Evolutionary conservation across 345 rosid genomes (phyloP), one percentile per base, ranked within the genome.

Genomic region (Camelina sativa): DNA sequence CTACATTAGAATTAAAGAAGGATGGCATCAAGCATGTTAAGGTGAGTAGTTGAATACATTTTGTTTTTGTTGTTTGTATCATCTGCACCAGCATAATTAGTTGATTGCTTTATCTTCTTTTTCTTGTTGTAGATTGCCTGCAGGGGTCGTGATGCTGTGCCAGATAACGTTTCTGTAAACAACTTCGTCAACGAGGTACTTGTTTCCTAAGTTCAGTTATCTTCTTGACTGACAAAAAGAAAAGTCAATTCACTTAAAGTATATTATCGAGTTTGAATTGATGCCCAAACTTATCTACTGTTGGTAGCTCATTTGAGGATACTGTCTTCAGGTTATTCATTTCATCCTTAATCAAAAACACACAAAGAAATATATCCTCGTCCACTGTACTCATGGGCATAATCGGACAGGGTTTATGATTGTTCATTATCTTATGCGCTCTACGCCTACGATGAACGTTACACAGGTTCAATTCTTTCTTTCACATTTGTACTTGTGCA

Each of bases 381-480:
- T 95, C 73, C 99, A 92, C 75, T 95, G 99, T 82, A 95, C 99
- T 0, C 97, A 95, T 76, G 99, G 99, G 30, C 97, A 90, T 83
- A 95, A 95, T 70, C 97, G 99, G 19, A 95, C 99, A 11, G 99
- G 99, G 55, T 95, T 83, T 76, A 95, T 95, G 99, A 89, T 92
- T 23, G 85, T 89, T 64, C 96, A 95, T 74, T 90, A 86, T 82
- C 89, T 95, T 68, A 87, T 95, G 97, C 95, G 99, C 28, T 80
- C 97, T 25, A 62, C 20, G 11, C 69, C 90, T 8, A 85, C 84
- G 34, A 85, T 89, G 80, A 85, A 87, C 46, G 99, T 95, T 63
- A 79, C 91, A 13, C 87, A 85, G 94, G 98, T 92, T 73, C 32
- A 47, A 70, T 71, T 64, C 16, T 66, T 50, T 75, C 41, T 65